Evolutionary conservation across 495 filamentous ascomycete species (phyloP), one percentile per base, ranked within the genome.

Genomic region (Pyrenopolyporus hunteri): DNA sequence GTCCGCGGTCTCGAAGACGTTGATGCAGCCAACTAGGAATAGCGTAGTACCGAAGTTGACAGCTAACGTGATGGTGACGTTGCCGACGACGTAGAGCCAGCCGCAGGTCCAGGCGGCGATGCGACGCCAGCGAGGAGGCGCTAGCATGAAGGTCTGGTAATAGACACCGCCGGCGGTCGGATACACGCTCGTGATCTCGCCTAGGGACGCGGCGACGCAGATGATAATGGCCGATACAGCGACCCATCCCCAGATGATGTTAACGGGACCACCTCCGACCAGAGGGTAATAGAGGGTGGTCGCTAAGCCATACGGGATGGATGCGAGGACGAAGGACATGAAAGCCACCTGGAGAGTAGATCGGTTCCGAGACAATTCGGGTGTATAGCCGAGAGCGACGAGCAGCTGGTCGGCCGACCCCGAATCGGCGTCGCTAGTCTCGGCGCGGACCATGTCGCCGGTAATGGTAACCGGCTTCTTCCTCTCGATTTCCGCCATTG

Each of bases 281-380:
- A 90, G 78, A 11, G 85, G 84, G 64, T 88, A 88, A 74, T 84
- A 87, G 33, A 90, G 71, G 47, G 87, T 90, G 25, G 87, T 89
- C 62, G 83, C 84, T 25, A 89, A 79, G 35, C 87, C 87, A 60
- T 85, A 90, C 11, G 87, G 87, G 35, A 81, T 80, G 8, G 76
- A 76, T 28, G 78, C 78, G 14, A 81, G 75, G 44, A 83, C 80
- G 53, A 84, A 83, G 45, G 78, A 81, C 81, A 83, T 83, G 72
- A 83, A 83, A 19, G 80, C 80, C 48, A 83, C 81, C 55, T 83
- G 80, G 32, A 81, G 75, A 2, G 81, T 84, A 6, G 80, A 83
- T 8, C 81, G 75, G 31, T 75, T 82, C 32, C 81, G 77, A 57
- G 69, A 55, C 14, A 84, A 44, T 56, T 84, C 81, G 45, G 80